A percentile compares a stretch with the other conserved stretches of the same genome.
These are phyloP conservation scores for Trametes sp. DNA, from an alignment of 1,284 basidiomycete species.

Conservation along the genomic window DNA sequence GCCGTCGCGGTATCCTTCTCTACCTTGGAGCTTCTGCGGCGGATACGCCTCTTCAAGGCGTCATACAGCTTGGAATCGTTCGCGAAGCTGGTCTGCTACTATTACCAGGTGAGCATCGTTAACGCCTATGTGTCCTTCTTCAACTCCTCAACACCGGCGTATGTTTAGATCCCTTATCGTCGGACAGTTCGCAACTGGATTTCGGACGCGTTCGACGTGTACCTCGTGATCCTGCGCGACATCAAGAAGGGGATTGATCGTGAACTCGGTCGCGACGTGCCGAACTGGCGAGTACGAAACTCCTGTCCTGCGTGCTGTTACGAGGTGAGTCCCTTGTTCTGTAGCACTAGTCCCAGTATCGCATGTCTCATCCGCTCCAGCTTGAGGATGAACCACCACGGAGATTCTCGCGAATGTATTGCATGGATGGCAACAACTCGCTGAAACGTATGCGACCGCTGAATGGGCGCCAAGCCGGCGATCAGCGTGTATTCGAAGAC, in stretches of 20 bases:
- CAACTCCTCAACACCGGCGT: too few relatives aligned
- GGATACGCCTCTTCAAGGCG: slow-evolving; percentile 34
- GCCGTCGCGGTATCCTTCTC: slow-evolving; percentile 38
- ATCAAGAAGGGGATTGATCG: not conserved
- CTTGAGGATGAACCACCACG: slow-evolving; percentile 13
- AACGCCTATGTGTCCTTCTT: too few relatives aligned
- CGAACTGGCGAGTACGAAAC: slow-evolving; percentile 19
- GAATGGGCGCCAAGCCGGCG: slow-evolving; percentile 19
- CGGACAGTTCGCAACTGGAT: too few relatives aligned
- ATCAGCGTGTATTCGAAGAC: slow-evolving; percentile 34
- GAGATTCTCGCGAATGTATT: slow-evolving; percentile 30
- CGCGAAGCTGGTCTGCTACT: slow-evolving; percentile 42
- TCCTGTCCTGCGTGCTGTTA: slow-evolving; percentile 44
- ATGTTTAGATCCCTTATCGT: too few relatives aligned
- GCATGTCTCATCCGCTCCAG: slow-evolving; percentile 24
- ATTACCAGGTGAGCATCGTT: slow-evolving; percentile 38
- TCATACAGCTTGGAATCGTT: slow-evolving; percentile 46
- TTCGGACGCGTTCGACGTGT: too few relatives aligned
- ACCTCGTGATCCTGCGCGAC: too few relatives aligned
- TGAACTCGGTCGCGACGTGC: not conserved
- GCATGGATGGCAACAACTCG: slow-evolving; percentile 47
- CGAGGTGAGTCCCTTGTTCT: slow-evolving; percentile 29
- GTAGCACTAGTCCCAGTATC: not conserved
- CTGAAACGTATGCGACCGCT: slow-evolving; percentile 39
- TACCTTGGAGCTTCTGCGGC: slow-evolving; percentile 41